Evolutionary conservation across 352 stramenopile species (phyloP).

Genomic region (Globisporangium mamillatum): DNA sequence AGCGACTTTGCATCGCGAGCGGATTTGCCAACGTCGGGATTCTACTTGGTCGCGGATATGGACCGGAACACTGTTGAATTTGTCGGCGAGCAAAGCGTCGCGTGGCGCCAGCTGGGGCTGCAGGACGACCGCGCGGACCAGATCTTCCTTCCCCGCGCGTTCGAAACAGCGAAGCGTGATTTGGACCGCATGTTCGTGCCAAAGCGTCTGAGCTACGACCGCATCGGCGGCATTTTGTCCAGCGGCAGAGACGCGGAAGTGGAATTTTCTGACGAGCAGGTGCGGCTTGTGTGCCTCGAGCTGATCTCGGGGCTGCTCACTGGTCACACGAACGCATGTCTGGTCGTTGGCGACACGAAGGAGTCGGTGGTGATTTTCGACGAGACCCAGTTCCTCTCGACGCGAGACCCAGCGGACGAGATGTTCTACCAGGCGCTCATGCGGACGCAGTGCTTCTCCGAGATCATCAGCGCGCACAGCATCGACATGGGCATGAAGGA

Average conservation of each 20-base stretch:
- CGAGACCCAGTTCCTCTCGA: constrained; percentile 77
- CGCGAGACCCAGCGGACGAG: constrained; percentile 49
- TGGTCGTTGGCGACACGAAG: constrained; percentile 82
- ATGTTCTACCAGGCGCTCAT: constrained; percentile 68
- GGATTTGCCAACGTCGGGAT: constrained; percentile 60
- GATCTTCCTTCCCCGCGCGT: constrained; percentile 54
- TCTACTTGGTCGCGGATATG: constrained; percentile 74
- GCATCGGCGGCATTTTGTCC: constrained; percentile 25
- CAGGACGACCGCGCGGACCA: constrained; percentile 29
- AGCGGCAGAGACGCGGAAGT: neutral
- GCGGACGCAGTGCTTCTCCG: constrained; percentile 81
- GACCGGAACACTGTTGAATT: constrained; percentile 75
- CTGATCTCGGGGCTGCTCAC: constrained; percentile 61
- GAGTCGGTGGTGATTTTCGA: constrained; percentile 88
- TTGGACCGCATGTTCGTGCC: constrained; percentile 57
- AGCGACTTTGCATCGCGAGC: constrained; percentile 55
- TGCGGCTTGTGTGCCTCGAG: constrained; percentile 66
- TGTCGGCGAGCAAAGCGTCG: constrained; percentile 47
- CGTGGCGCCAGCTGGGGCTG: constrained; percentile 60
- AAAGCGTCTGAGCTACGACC: constrained; percentile 33
- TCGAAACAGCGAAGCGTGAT: constrained; percentile 49
- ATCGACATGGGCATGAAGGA: constrained; percentile 51
- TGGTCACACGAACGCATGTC: constrained; percentile 67
- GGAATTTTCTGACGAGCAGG: constrained; percentile 31
- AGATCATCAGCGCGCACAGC: constrained; percentile 75